Conservation (phyloP, 108 stramenopile species). For the Asterionellopsis glacialis region DNA sequence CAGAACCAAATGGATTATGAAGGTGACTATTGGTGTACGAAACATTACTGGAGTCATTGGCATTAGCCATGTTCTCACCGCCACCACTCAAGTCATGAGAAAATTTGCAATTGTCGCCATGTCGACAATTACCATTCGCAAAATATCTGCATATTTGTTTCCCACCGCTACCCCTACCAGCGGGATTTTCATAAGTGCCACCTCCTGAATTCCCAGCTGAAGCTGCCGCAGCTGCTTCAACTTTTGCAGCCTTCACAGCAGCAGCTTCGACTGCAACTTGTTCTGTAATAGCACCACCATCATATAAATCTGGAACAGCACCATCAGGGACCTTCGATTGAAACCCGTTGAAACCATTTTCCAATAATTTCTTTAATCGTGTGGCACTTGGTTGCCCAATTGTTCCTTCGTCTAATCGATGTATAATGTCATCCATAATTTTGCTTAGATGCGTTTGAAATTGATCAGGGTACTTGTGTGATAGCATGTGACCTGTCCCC, state of each 20-base stretch:
- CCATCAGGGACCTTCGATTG: slow-evolving; percentile 45
- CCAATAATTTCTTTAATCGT: slow-evolving; percentile 62
- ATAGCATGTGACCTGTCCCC: slow-evolving; percentile 83
- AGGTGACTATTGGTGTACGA: no score
- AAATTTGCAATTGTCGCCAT: slow-evolving; percentile 67
- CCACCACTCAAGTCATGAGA: slow-evolving; percentile 30
- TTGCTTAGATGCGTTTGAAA: slow-evolving; percentile 39
- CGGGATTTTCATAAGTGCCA: background rate
- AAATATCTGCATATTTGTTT: slow-evolving; percentile 38
- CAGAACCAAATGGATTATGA: no score
- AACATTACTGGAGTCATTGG: background rate
- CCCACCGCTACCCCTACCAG: slow-evolving; percentile 22
- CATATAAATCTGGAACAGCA: slow-evolving; percentile 61
- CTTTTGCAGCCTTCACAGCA: background rate
- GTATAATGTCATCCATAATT: slow-evolving; percentile 46
- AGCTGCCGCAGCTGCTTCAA: background rate
- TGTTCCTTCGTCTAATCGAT: slow-evolving; percentile 66
- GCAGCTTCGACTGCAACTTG: background rate
- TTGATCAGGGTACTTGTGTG: slow-evolving; percentile 46
- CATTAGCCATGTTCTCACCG: background rate
- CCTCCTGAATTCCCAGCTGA: background rate
- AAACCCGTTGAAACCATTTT: slow-evolving; percentile 54
- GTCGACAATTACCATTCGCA: slow-evolving; percentile 63
- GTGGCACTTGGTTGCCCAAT: slow-evolving; percentile 73
- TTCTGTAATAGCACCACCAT: slow-evolving; percentile 12